Evolutionary conservation across 2,329 filamentous ascomycete species (phyloP).

Genomic region (Nigrospora oryzae): DNA sequence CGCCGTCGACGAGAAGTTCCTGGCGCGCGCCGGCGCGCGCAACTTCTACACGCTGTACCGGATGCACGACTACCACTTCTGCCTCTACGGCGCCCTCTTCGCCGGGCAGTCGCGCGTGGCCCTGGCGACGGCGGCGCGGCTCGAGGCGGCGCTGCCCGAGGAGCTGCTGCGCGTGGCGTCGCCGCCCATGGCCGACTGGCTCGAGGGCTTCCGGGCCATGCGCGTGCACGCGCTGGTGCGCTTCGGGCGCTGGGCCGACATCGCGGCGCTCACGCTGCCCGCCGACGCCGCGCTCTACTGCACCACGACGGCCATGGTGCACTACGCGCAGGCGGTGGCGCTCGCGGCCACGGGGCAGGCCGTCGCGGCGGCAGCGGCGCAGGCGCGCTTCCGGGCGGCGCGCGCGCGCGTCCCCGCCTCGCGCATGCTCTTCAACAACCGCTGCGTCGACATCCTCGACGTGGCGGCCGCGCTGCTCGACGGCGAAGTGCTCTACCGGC

Average conservation of each 20-base stretch:
- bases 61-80: conserved; percentile 66
- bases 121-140: conserved; percentile 46
- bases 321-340: conserved; percentile 63
- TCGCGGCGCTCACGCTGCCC: conserved; percentile 49
- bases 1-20: conserved; percentile 57
- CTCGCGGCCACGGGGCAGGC: conserved; percentile 49
- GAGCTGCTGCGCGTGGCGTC: conserved; percentile 54
- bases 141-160: conserved; percentile 57
- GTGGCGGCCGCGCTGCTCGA: conserved; percentile 62
- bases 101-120: conserved; percentile 56
- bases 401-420: conserved; percentile 43
- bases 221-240: conserved; percentile 62
- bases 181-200: conserved; percentile 71
- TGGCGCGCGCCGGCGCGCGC: conserved; percentile 46
- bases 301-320: conserved; percentile 57
- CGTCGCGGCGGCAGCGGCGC: conserved; percentile 43
- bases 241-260: conserved; percentile 64
- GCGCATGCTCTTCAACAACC: conserved; percentile 63
- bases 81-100: conserved; percentile 73
- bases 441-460: conserved; percentile 51
- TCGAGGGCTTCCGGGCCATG: conserved; percentile 63
- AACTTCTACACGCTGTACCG: conserved; percentile 76
- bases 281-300: conserved; percentile 54
- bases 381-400: conserved; percentile 41
- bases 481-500: conserved; percentile 66